Evolutionary conservation across 2,329 filamentous ascomycete species (phyloP).

Genomic region (Drechslerella dactyloides): DNA sequence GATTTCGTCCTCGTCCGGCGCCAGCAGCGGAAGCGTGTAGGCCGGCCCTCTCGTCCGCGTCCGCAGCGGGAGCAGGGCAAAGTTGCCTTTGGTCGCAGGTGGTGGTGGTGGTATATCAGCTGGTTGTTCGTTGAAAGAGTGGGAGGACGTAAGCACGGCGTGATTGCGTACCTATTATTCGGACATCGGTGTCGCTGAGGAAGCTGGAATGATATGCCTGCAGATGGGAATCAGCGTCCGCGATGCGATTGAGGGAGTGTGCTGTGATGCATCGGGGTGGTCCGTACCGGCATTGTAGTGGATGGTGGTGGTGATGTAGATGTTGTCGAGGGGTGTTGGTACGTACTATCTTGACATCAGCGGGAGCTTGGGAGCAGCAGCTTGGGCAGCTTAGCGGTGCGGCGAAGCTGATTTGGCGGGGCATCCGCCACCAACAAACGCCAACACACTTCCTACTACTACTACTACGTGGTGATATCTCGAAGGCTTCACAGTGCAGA

Average conservation of each 20-base stretch:
- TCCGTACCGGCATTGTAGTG: conserved; percentile 40
- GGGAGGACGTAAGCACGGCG: too few species aligned
- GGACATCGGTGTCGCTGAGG: conserved; percentile 55
- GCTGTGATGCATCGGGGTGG: neutral
- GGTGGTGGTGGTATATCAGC: conserved; percentile 2
- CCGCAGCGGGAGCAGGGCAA: conserved; percentile 90
- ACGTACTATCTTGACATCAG: neutral
- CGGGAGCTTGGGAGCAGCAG: conserved; percentile 12
- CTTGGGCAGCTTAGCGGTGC: conserved; percentile 30
- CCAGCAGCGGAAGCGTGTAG: conserved; percentile 75
- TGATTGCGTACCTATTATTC: conserved; percentile 53
- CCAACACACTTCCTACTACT: too few species aligned
- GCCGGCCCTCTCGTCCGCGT: conserved; percentile 95
- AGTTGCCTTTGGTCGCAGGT: conserved; percentile 73
- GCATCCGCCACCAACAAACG: too few species aligned
- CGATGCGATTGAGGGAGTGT: neutral
- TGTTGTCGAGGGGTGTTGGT: conserved; percentile 6
- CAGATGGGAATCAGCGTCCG: conserved; percentile 1
- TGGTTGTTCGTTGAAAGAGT: too few species aligned
- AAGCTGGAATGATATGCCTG: conserved; percentile 56
- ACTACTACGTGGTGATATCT: too few species aligned
- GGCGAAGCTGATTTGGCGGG: too few species aligned
- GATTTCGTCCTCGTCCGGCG: conserved; percentile 63
- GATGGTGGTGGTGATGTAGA: conserved; percentile 2
- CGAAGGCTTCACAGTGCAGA: too few species aligned